Evolutionary conservation across 441 rosid genomes (phyloP), one percentile per base, ranked within the genome.

Genomic region (Erodium moschatum): DNA sequence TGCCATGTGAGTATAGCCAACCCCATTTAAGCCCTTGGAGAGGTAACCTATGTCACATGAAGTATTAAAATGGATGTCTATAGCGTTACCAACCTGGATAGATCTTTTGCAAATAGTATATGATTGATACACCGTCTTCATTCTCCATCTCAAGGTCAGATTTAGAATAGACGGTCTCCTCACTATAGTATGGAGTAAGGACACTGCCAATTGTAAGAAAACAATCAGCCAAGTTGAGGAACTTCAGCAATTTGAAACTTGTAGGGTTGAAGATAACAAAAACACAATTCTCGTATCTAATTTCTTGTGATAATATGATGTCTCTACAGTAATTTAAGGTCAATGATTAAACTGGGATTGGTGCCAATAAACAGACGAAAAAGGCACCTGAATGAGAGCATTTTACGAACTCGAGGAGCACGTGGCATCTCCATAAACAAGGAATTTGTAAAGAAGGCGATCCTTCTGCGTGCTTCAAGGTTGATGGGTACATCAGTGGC

Each of bases 391-490:
- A 94, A 94, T 62, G 99, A 94, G 74, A 94, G 92, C 99, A 91
- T 94, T 78, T 87, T 88, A 69, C 90, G 94, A 76, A 94, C 99
- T 60, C 85, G 81, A 65, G 99, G 97, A 81, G 99, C 88, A 69
- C 89, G 94, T 7, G 97, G 99, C 94, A 94, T 91, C 70, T 94
- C 97, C 99, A 91, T 94, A 78, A 94, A 94, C 79, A 94, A 78
- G 11, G 99, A 94, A 71, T 94, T 94, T 69, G 97, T 73, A 80
- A 94, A 91, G 82, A 94, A 94, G 62, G 99, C 72, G 73, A 94
- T 88, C 76, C 99, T 86, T 77, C 99, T 87, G 62, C 97, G 89
- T 7, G 99, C 99, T 87, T 94, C 97, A 77, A 91, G 97, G 83
- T 94, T 94, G 69, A 81, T 81, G 56, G 97, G 99, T 66, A 94